A percentile compares a stretch with the other conserved stretches of the same genome.
Conservation (phyloP, 371 early-diverging fungal species). For the Entomophthora muscae region DNA sequence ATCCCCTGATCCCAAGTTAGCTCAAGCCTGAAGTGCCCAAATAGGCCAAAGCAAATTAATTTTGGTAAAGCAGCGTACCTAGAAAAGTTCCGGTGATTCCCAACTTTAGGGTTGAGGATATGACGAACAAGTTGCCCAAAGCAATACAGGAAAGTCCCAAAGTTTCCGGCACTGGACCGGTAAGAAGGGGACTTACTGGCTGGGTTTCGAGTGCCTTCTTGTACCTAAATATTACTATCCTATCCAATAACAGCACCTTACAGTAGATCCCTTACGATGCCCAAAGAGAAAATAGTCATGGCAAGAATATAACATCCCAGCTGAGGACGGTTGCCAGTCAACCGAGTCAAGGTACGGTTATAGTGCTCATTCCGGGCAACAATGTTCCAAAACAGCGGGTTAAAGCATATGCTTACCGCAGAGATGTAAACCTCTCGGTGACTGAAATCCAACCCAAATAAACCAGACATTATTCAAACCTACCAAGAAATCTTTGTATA, state of each 20-base stretch:
- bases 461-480: not conserved
- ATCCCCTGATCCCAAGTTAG: slow-evolving; percentile 58
- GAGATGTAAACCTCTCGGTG: not conserved
- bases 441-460: not conserved
- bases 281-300: slow-evolving; percentile 57
- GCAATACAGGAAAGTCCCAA: slow-evolving; percentile 30
- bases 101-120: slow-evolving; percentile 69
- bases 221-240: too few relatives aligned
- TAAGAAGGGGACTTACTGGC: slow-evolving; percentile 32
- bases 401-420: slow-evolving; percentile 40
- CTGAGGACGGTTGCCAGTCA: slow-evolving; percentile 45
- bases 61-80: slow-evolving; percentile 29
- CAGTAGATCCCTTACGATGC: slow-evolving; percentile 63
- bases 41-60: too few relatives aligned
- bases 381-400: slow-evolving; percentile 81
- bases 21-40: too few relatives aligned
- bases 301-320: slow-evolving; percentile 68
- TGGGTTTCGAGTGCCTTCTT: slow-evolving; percentile 47
- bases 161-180: slow-evolving; percentile 20
- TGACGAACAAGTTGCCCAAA: slow-evolving; percentile 55
- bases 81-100: slow-evolving; percentile 85
- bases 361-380: slow-evolving; percentile 75
- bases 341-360: slow-evolving; percentile 42
- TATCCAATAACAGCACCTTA: too few relatives aligned
- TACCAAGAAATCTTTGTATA: too few relatives aligned